Conservation (phyloP, 345 rosid genomes). For the Eucalyptus urophylla region DNA sequence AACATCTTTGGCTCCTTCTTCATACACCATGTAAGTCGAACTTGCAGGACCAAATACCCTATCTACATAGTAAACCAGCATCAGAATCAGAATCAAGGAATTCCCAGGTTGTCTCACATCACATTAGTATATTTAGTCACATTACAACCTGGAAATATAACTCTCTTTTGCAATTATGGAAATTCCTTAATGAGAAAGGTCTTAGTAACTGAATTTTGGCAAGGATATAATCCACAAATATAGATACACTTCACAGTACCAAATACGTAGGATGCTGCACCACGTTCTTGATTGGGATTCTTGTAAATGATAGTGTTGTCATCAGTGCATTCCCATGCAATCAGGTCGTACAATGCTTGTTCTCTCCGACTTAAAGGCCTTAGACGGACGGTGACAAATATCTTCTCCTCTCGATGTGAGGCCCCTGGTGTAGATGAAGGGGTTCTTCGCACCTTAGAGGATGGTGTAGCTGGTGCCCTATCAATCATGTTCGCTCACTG, state of each 20-base stretch:
- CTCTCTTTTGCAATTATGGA: neutral
- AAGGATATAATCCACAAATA: neutral
- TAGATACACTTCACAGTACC: conserved; percentile 23
- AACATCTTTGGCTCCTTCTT: conserved; percentile 89
- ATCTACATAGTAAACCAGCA: conserved; percentile 25
- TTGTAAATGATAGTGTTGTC: conserved; percentile 43
- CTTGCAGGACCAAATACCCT: conserved; percentile 64
- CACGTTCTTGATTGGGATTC: conserved; percentile 55
- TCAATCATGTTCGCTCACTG: conserved; percentile 23
- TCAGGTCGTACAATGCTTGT: conserved; percentile 77
- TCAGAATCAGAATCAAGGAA: neutral
- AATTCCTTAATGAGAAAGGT: neutral
- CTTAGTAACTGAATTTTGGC: neutral
- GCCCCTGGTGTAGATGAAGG: conserved; percentile 55
- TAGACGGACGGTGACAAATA: conserved; percentile 71
- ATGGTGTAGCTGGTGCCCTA: conserved; percentile 64
- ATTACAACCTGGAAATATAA: neutral
- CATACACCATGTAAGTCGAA: conserved; percentile 62
- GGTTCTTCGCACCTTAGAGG: conserved; percentile 32
- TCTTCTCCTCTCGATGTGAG: conserved; percentile 69
- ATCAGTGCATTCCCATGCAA: conserved; percentile 89
- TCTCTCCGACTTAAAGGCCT: conserved; percentile 81
- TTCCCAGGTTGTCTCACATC: neutral
- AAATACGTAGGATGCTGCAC: conserved; percentile 28
- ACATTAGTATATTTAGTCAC: neutral